Evolutionary conservation across 2,329 filamentous ascomycete genomes (phyloP).

Genomic region (Thermomyces lanuginosus): DNA sequence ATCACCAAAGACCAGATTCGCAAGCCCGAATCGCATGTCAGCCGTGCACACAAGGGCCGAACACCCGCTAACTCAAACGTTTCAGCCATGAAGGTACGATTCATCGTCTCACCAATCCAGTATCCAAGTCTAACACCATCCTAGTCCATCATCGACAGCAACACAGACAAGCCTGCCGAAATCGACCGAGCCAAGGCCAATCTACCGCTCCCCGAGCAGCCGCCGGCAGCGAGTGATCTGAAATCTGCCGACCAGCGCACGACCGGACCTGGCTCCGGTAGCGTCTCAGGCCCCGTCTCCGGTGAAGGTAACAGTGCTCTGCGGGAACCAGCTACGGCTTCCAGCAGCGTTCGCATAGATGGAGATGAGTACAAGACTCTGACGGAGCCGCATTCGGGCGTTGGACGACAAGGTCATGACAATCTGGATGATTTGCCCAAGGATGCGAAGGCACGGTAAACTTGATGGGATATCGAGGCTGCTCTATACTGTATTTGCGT

Average conservation of each 20-base stretch:
- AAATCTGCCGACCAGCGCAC: conserved; percentile 53
- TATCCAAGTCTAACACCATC: conserved; percentile 3
- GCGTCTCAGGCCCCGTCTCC: conserved; percentile 38
- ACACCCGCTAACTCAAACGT: conserved; percentile 29
- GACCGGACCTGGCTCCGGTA: conserved; percentile 54
- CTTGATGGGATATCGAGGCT: no score
- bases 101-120: not conserved
- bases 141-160: conserved; percentile 26
- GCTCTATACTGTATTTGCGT: no score
- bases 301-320: conserved; percentile 34
- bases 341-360: conserved; percentile 33
- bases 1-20: conserved; percentile 33
- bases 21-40: conserved; percentile 30
- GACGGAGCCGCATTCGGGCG: conserved; percentile 26
- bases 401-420: conserved; percentile 49
- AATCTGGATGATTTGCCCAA: conserved; percentile 39
- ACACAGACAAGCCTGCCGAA: conserved; percentile 41
- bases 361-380: conserved; percentile 40
- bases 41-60: conserved; percentile 25
- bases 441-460: conserved; percentile 40
- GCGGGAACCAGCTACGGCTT: conserved; percentile 43
- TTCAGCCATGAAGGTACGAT: conserved; percentile 32
- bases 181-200: conserved; percentile 54
- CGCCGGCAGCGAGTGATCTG: conserved; percentile 61
- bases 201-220: conserved; percentile 64